Conservation (phyloP, 148 eudicot genomes). For the Spergularia marina region DNA sequence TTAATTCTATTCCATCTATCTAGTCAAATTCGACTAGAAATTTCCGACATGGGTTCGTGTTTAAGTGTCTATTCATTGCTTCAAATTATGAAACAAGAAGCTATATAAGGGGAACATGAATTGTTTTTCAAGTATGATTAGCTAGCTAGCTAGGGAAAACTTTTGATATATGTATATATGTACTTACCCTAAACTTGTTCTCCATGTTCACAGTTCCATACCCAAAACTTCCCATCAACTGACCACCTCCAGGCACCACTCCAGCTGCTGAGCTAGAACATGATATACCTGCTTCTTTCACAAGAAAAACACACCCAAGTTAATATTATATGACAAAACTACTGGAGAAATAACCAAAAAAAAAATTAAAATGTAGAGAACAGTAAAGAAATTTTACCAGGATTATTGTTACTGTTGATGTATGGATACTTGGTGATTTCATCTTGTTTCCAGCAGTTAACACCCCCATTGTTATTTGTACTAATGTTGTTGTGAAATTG, state of each 20-base stretch:
- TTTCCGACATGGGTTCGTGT: not conserved
- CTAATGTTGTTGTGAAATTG: slow-evolving; percentile 1
- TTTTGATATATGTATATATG: not conserved
- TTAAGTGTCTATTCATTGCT: not conserved
- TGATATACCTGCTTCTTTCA: slow-evolving; percentile 34
- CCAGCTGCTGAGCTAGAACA: slow-evolving; percentile 48
- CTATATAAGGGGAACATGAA: not conserved
- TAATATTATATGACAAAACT: not conserved
- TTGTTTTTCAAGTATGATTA: not conserved
- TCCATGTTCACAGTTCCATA: slow-evolving; percentile 84
- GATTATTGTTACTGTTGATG: slow-evolving; percentile 19
- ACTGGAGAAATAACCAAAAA: not conserved
- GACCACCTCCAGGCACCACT: slow-evolving; percentile 48
- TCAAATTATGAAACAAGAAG: too few relatives aligned
- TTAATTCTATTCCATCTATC: not conserved
- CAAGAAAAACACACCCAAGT: not conserved
- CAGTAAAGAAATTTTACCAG: slow-evolving; percentile 20
- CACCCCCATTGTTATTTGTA: slow-evolving; percentile 16
- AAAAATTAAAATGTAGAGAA: not conserved
- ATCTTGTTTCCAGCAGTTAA: slow-evolving; percentile 30
- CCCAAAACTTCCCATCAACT: slow-evolving; percentile 58
- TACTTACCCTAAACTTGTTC: slow-evolving; percentile 64
- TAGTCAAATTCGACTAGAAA: not conserved
- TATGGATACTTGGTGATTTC: slow-evolving; percentile 37
- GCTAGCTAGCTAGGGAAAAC: slow-evolving; percentile 20